Percentiles rank a stretch among this genome's conserved stretches.
These are phyloP conservation scores for Pythium aristosporum DNA, from an alignment of 352 stramenopile genomes.

Conservation along the genomic window DNA sequence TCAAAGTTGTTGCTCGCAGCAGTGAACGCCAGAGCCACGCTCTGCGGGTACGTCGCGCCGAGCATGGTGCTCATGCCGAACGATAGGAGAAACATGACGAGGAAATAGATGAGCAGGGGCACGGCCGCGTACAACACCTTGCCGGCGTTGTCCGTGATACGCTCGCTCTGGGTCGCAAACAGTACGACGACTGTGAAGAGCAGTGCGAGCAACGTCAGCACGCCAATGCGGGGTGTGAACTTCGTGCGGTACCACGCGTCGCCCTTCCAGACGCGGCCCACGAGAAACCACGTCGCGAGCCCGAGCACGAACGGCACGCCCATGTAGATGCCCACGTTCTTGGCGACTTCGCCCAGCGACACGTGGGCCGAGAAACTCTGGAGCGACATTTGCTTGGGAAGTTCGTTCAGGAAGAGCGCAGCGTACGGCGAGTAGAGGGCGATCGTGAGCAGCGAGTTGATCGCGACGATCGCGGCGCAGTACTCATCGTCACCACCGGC, in stretches of 20 bases:
- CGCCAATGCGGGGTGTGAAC: constrained; percentile 44
- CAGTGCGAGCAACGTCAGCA: constrained; percentile 52
- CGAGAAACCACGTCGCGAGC: constrained; percentile 36
- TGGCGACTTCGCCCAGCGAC: constrained; percentile 41
- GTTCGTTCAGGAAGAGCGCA: constrained; percentile 46
- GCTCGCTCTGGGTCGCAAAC: constrained; percentile 69
- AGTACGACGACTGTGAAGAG: constrained; percentile 74
- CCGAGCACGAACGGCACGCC: constrained; percentile 58
- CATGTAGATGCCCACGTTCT: constrained; percentile 73
- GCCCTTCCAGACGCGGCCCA: constrained; percentile 44
- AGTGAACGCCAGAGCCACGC: constrained; percentile 61
- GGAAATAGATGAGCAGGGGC: constrained; percentile 66
- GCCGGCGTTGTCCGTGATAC: constrained; percentile 48
- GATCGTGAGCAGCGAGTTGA: constrained; percentile 71
- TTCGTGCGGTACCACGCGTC: constrained; percentile 48
- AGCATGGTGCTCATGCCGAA: constrained; percentile 38
- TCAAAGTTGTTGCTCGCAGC: constrained; percentile 89
- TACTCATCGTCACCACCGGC: constrained; percentile 64
- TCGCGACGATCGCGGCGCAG: constrained; percentile 60
- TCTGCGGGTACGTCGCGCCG: constrained; percentile 47
- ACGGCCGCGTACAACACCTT: constrained; percentile 59
- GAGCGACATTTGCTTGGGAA: constrained; percentile 45
- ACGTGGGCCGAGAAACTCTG: constrained; percentile 39
- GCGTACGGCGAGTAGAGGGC: constrained; percentile 64
- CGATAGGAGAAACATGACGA: constrained; percentile 51